Evolutionary conservation across 2,329 filamentous ascomycete genomes (phyloP).

Genomic region (Colletotrichum liaoningense): DNA sequence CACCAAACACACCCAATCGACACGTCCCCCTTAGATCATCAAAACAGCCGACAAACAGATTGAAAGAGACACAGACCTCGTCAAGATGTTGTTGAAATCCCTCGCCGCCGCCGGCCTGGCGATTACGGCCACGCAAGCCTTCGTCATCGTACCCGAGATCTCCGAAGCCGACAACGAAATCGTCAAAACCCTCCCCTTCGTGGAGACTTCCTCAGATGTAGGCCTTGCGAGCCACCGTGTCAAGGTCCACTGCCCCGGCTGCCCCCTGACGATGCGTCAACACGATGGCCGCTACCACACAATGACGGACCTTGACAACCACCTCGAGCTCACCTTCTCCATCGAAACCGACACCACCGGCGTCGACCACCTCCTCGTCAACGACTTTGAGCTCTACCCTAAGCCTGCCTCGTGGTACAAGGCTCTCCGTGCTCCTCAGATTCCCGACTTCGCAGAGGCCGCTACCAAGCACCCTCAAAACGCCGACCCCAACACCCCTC

Average conservation of each 20-base stretch:
- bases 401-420: slow-evolving; percentile 57
- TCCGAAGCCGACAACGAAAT: slow-evolving; percentile 54
- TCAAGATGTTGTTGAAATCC: slow-evolving; percentile 47
- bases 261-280: slow-evolving; percentile 52
- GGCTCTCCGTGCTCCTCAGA: slow-evolving; percentile 58
- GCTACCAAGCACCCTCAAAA: slow-evolving; percentile 45
- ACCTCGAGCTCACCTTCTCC: slow-evolving; percentile 65
- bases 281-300: slow-evolving; percentile 41
- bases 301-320: slow-evolving; percentile 45
- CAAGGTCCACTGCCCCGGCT: slow-evolving; percentile 65
- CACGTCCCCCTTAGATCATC: neutral
- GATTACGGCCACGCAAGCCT: slow-evolving; percentile 51
- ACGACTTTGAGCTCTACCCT: slow-evolving; percentile 71
- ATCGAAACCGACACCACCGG: slow-evolving; percentile 56
- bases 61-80: neutral
- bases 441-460: slow-evolving; percentile 48
- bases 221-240: slow-evolving; percentile 53
- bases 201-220: slow-evolving; percentile 37
- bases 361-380: slow-evolving; percentile 63
- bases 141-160: slow-evolving; percentile 66
- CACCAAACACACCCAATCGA: neutral
- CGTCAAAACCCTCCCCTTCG: slow-evolving; percentile 53
- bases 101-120: slow-evolving; percentile 48
- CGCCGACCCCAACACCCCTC: slow-evolving; percentile 44
- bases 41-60: neutral